Percentiles rank a stretch among this genome's conserved stretches.
Evolutionary conservation across 352 stramenopile genomes (phyloP).

Genomic region (Phytophthora uliginosa): DNA sequence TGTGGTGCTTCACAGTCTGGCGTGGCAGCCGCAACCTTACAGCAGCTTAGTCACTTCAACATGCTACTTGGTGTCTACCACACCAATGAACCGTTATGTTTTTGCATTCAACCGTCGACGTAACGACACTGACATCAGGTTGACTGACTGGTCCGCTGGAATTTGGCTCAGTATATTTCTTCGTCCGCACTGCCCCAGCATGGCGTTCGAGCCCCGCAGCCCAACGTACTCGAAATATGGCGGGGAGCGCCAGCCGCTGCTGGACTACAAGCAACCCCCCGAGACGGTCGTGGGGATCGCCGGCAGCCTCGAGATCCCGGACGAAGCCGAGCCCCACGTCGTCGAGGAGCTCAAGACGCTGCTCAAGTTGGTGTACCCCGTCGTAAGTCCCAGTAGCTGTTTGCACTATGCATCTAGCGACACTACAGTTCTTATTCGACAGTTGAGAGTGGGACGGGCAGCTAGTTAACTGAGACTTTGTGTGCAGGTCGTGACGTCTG

Average conservation of each 20-base stretch:
- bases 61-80: background rate
- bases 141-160: background rate
- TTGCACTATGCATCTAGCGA: background rate
- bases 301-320: constrained; percentile 10
- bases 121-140: constrained; percentile 12
- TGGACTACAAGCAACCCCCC: constrained; percentile 12
- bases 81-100: constrained; percentile 3
- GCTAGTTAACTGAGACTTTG: background rate
- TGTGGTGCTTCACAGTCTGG: no score
- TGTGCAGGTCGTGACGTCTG: constrained; percentile 45
- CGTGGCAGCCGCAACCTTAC: background rate
- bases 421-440: background rate
- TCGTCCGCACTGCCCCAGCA: background rate
- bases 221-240: constrained; percentile 20
- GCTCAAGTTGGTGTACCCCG: constrained; percentile 56
- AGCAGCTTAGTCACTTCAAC: background rate
- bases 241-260: constrained; percentile 16
- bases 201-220: constrained; percentile 27
- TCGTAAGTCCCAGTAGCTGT: constrained; percentile 24
- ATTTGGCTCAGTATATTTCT: constrained; percentile 4
- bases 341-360: constrained; percentile 53
- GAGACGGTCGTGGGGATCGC: constrained; percentile 17
- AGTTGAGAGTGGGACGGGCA: no score
- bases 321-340: constrained; percentile 39
- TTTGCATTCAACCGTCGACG: constrained; percentile 19